A percentile compares a stretch with the other conserved stretches of the same genome.
Conservation (phyloP, 257 asterid species). For the Salvia splendens region DNA sequence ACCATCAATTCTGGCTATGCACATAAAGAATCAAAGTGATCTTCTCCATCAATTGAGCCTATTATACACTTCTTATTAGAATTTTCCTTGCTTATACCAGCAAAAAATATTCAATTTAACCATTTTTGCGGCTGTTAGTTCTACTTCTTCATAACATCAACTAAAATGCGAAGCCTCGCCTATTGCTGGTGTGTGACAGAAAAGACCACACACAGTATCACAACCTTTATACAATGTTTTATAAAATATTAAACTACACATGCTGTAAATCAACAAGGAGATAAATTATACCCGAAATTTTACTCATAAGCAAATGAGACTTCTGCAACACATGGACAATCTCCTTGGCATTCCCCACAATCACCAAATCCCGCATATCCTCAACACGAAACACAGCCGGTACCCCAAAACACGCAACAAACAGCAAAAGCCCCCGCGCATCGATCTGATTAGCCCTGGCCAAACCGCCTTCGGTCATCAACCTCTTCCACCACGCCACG, state of each 20-base stretch:
- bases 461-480: conserved; percentile 73
- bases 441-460: conserved; percentile 56
- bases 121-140: no score
- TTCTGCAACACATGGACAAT: conserved; percentile 50
- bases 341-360: conserved; percentile 60
- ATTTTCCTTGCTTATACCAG: no score
- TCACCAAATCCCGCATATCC: conserved; percentile 64
- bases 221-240: neutral
- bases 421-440: conserved; percentile 77
- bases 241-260: conserved; percentile 1
- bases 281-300: conserved; percentile 60
- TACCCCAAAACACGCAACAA: conserved; percentile 72
- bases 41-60: no score
- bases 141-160: no score
- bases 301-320: conserved; percentile 55
- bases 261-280: conserved; percentile 18
- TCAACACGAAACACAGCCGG: conserved; percentile 50
- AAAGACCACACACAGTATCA: conserved; percentile 12
- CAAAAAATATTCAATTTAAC: no score
- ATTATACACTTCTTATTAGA: no score
- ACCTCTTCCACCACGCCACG: conserved; percentile 69
- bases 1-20: no score
- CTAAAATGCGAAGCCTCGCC: no score
- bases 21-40: no score
- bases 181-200: no score